A percentile compares a stretch with the other conserved stretches of the same genome.
Evolutionary conservation across 208 protist genomes (phyloP).

Genomic region (Lotmaria passim): DNA sequence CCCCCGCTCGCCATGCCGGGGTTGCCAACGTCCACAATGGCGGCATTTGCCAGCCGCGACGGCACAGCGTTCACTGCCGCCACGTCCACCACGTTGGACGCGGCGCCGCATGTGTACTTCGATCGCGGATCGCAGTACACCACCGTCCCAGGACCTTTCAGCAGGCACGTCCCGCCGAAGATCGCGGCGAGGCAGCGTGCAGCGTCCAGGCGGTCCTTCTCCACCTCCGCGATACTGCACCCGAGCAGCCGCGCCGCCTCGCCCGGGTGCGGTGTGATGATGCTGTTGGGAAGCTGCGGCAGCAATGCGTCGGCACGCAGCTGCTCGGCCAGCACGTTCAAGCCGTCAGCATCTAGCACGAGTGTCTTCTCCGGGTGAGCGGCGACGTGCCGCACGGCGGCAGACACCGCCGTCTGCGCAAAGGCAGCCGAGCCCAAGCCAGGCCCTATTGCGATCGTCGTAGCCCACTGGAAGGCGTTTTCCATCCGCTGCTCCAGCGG

Average conservation of each 20-base stretch:
- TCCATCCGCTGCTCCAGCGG: conserved; percentile 27
- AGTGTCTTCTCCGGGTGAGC: conserved; percentile 49
- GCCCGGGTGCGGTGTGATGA: conserved; percentile 84
- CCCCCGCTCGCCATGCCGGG: conserved; percentile 86
- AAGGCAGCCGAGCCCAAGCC: conserved; percentile 59
- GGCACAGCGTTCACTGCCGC: conserved; percentile 4
- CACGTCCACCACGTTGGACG: neutral
- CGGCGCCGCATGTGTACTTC: neutral
- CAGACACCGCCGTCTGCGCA: conserved; percentile 29
- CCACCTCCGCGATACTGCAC: conserved; percentile 66
- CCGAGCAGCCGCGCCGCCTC: conserved; percentile 73
- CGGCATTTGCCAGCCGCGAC: conserved; percentile 5
- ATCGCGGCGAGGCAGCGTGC: conserved; percentile 46
- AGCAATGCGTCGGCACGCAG: conserved; percentile 5
- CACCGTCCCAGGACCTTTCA: conserved; percentile 82
- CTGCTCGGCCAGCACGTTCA: conserved; percentile 51
- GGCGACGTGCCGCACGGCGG: conserved; percentile 39
- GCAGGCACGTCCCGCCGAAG: conserved; percentile 63
- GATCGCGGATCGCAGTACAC: conserved; percentile 33
- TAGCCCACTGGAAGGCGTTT: conserved; percentile 54
- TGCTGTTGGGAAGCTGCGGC: conserved; percentile 39
- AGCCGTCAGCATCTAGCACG: conserved; percentile 77
- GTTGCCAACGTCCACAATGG: conserved; percentile 83
- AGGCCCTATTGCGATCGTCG: conserved; percentile 67
- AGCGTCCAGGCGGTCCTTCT: conserved; percentile 63